Base-by-base conservation (phyloP, 139 green algal genomes). In the Picocystis salinarum region DNA sequence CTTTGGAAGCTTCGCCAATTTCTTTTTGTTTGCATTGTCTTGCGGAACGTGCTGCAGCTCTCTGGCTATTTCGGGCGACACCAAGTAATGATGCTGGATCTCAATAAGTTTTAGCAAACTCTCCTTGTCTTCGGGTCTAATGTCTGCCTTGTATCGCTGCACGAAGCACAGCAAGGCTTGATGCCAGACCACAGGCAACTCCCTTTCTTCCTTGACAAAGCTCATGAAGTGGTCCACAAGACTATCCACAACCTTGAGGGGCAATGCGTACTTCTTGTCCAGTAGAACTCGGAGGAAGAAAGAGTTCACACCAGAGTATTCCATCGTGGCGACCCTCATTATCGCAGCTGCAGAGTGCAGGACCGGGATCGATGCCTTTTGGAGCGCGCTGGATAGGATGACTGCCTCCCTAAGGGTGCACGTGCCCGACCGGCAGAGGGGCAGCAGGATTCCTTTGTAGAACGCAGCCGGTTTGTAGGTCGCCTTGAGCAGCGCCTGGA, bases 241-340 rank as follows among this genome's bases (percentile, higher is more conserved):
- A 3, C 48, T 52, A 36, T 72, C 74, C 12, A 73, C 48, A 33
- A 30, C 64, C 10, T 37, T 44, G 67, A 91, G 93, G 4, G 88
- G 88, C 66, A 99, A 58, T 6, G 88, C 83, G 56, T 99, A 99
- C 65, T 92, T 92, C 71, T 99, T 99, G 64, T 99, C 82, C 58
- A 99, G 62, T 56, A 99, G 67, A 40, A 91, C 74, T 11, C 75
- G 66, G 24, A 99, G 85, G 70, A 99, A 96, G 74, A 96, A 99
- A 52, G 59, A 78, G 39, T 79, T 96, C 34, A 80, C 85, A 48
- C 88, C 88, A 18, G 59, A 71, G 67, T 95, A 98, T 11, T 69
- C 53, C 76, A 96, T 76, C 60, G 87, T 58, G 2, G 82, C 77
- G 20, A 94, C 67, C 34, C 84, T 76, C 52, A 91, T 59, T 59